These are phyloP conservation scores for Porpolomopsis calyptriformis DNA, from an alignment of 768 basidiomycete genomes.

Conservation along the genomic window DNA sequence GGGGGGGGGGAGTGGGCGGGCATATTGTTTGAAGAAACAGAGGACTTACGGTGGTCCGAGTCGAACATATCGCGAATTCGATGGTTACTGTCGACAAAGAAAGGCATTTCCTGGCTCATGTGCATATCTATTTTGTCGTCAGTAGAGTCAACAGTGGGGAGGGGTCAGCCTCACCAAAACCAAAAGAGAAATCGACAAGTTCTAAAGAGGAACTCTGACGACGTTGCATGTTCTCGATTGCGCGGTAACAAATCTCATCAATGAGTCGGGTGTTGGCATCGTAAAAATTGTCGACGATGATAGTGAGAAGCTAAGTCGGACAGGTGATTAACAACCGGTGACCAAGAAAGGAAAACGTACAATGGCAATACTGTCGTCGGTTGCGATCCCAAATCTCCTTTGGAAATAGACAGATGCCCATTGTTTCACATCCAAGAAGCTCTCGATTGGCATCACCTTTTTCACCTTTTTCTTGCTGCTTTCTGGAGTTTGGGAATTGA, in stretches of 20 bases:
- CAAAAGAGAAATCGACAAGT: constrained; percentile 12
- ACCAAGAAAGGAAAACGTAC: background rate
- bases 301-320: constrained; percentile 9
- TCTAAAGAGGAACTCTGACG: constrained; percentile 10
- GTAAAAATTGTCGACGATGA: constrained; percentile 13
- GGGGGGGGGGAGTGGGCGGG: too few relatives aligned
- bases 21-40: too few relatives aligned
- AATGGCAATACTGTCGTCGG: constrained; percentile 8
- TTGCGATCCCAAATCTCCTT: constrained; percentile 6
- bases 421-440: constrained; percentile 8
- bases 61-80: constrained; percentile 6
- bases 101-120: constrained; percentile 5
- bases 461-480: too few relatives aligned
- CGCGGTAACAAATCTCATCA: constrained; percentile 10
- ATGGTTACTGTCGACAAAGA: background rate
- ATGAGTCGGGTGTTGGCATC: constrained; percentile 12
- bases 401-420: constrained; percentile 13
- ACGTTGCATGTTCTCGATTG: constrained; percentile 9
- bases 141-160: background rate
- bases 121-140: background rate
- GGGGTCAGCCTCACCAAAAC: constrained; percentile 7
- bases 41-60: constrained; percentile 1
- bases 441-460: constrained; percentile 8
- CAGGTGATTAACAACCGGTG: background rate
- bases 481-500: too few relatives aligned